Evolutionary conservation across 1,139 yeast genomes (phyloP), one percentile per base, ranked within the genome.

Genomic region (Yamadazyma atmosphaerica): DNA sequence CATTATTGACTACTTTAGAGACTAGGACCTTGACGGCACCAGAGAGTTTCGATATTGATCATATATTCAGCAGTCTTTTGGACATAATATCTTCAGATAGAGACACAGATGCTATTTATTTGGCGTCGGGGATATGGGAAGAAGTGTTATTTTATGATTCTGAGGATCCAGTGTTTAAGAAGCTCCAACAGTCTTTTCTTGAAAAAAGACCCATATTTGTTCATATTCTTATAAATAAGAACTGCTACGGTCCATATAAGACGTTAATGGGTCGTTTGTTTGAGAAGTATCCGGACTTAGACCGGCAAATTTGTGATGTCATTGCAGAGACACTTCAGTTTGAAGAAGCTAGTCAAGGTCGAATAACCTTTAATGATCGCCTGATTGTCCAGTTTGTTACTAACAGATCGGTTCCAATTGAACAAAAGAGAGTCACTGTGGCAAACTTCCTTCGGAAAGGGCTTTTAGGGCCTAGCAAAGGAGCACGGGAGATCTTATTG

Each of bases 281-380:
- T 2, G 21, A 14, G 6, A 18, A 24, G 4, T 41, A 41, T 27
- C 33, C n/a, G n/a, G n/a, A 32, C 2, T 25, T 21, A 2, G 32
- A 48, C 7, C 22, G 35, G 3, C 33, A 53, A 6, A 60, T 61
- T 61, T 52, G 57, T 9, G 68, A 64, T 36, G 40, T 38, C 3
- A 38, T 61, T 21, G 53, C 52, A 18, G 36, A 42, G 2, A 54
- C 64, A 2, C 42, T 58, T 25, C 54, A 54, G 38, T 50, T 63
- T 22, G 18, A 32, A 4, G 24, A 17, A 3, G 42, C 44, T 30
- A 34, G 35, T 2, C 25, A 42, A 9, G 56, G 47, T 1, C 23
- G 36, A 4, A 19, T 51, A 1, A 32, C 34, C 10, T 42, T 50
- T 34, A 53, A 57, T 42, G 38, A 37, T 13, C 33, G 41, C 1